Conservation (phyloP, 495 filamentous ascomycete genomes). For the Tuber aestivum region DNA sequence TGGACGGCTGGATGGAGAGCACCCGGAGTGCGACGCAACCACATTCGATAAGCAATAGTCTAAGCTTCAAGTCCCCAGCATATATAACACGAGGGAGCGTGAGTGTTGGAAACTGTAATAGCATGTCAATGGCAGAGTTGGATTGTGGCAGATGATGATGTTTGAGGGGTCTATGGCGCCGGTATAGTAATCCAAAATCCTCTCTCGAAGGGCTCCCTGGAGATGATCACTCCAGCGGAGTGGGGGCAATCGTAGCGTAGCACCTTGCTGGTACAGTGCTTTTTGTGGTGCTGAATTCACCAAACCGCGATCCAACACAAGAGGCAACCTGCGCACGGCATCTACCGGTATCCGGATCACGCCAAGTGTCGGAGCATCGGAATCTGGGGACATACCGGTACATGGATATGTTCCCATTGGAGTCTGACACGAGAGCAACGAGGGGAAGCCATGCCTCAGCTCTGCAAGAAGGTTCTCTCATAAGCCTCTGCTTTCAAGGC, state of each 20-base stretch:
- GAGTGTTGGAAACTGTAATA: background rate
- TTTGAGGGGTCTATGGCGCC: background rate
- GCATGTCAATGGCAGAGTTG: background rate
- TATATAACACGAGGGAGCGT: background rate
- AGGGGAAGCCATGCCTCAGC: background rate
- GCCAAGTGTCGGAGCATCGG: background rate
- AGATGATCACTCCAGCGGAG: background rate
- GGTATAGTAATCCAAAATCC: background rate
- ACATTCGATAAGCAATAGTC: background rate
- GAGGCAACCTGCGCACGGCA: background rate
- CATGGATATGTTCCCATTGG: background rate
- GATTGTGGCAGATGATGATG: background rate
- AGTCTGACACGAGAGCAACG: background rate
- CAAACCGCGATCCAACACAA: background rate
- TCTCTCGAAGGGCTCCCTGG: background rate
- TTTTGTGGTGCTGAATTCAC: no score
- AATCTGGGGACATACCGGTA: background rate
- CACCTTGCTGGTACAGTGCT: background rate
- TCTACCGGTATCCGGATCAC: background rate
- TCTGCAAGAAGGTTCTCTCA: background rate
- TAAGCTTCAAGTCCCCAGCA: constrained; percentile 2
- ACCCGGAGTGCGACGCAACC: background rate
- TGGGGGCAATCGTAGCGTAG: background rate
- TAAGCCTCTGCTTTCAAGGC: background rate
- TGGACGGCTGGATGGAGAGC: background rate